A percentile compares a stretch with the other conserved stretches of the same genome.
phyloP scores from a whole-genome alignment of 2,329 filamentous ascomycete species.

The Diaporthe vaccinii region DNA sequence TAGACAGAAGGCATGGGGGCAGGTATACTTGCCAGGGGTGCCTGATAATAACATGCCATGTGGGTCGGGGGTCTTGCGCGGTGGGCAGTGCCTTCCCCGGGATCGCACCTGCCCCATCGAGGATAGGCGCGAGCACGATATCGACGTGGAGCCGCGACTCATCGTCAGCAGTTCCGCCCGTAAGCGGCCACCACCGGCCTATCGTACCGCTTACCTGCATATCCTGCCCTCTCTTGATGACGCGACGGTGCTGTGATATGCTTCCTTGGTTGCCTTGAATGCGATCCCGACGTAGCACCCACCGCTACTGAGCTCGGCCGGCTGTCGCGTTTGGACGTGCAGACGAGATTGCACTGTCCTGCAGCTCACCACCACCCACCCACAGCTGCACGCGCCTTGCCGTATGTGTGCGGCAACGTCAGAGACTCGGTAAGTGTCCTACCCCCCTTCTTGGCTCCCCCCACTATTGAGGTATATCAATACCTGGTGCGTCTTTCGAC shows the following conservation, averaged over 20 bases:
- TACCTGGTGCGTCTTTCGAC: neutral
- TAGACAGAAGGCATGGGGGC: neutral
- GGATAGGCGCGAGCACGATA: conserved; percentile 23
- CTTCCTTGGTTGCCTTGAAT: conserved; percentile 4
- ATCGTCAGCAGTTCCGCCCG: neutral
- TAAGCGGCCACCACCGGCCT: conserved; percentile 16
- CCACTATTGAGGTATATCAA: neutral
- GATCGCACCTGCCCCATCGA: conserved; percentile 22
- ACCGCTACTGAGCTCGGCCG: conserved; percentile 1
- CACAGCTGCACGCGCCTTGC: neutral
- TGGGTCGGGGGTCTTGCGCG: neutral
- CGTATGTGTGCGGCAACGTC: neutral
- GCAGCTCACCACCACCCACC: conserved; percentile 6
- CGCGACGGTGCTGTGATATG: conserved; percentile 17
- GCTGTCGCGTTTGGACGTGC: neutral
- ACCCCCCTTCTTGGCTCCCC: conserved; percentile 19
- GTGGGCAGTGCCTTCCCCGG: neutral
- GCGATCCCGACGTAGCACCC: conserved; percentile 5
- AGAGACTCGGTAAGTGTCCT: conserved; percentile 24
- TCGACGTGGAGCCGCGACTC: neutral
- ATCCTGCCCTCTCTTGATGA: conserved; percentile 4
- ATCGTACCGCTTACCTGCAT: neutral
- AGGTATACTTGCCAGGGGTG: neutral
- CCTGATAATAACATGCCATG: neutral
- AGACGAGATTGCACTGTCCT: neutral